Percentiles rank a stretch among this genome's conserved stretches.
These are phyloP conservation scores for Tieghemiomyces parasiticus DNA, from an alignment of 192 early-diverging fungal genomes.

Conservation along the genomic window DNA sequence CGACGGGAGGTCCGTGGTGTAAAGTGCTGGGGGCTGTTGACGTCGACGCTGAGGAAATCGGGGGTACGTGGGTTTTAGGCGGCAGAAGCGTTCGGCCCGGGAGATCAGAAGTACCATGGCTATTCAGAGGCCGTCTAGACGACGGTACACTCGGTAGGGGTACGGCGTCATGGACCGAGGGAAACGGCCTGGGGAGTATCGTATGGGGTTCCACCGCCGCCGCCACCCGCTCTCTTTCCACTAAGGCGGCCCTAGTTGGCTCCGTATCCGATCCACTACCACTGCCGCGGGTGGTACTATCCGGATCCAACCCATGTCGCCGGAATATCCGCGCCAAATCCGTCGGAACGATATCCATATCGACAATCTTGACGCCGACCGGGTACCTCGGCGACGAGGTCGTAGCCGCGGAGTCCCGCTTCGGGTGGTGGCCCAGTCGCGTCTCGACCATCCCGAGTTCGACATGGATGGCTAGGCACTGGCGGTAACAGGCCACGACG, in stretches of 20 bases:
- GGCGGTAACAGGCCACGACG: slow-evolving; percentile 15
- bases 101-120: too few relatives aligned
- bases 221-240: too few relatives aligned
- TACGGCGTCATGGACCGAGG: too few relatives aligned
- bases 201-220: too few relatives aligned
- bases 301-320: background rate
- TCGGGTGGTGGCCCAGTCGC: background rate
- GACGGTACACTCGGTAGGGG: too few relatives aligned
- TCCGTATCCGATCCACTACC: slow-evolving; percentile 7
- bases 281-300: background rate
- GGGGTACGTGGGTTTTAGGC: too few relatives aligned
- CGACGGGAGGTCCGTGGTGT: slow-evolving; percentile 10
- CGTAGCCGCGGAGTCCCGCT: slow-evolving; percentile 13
- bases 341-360: slow-evolving; percentile 7
- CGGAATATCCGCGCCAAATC: slow-evolving; percentile 14
- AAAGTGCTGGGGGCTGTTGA: slow-evolving; percentile 4
- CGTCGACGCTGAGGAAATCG: too few relatives aligned
- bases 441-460: slow-evolving; percentile 18
- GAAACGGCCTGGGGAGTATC: too few relatives aligned
- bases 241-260: too few relatives aligned
- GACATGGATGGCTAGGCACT: slow-evolving; percentile 14
- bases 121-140: too few relatives aligned
- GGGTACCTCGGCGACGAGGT: slow-evolving; percentile 17
- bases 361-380: slow-evolving; percentile 14
- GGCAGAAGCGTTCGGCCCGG: too few relatives aligned